Percentiles rank a stretch among this genome's conserved stretches.
phyloP scores from a whole-genome alignment of 768 basidiomycete genomes.

The Leccinum rimulosum region DNA sequence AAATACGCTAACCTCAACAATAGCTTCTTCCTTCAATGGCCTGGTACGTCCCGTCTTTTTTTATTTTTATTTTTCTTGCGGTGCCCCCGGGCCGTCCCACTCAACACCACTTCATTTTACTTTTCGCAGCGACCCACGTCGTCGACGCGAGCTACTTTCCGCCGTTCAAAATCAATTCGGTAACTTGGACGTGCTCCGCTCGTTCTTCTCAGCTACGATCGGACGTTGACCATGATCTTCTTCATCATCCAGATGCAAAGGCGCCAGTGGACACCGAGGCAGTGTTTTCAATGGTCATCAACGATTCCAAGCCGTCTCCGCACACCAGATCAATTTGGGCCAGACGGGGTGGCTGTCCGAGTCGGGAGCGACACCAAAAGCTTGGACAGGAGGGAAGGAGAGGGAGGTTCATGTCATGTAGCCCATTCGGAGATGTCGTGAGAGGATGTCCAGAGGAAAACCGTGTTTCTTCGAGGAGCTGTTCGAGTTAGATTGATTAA shows the following conservation, averaged over 20 bases:
- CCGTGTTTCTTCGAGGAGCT: slow-evolving; percentile 94
- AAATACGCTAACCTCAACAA: slow-evolving; percentile 96
- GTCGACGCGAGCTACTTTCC: slow-evolving; percentile 15
- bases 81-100: too few relatives aligned
- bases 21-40: slow-evolving; percentile 80
- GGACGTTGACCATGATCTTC: too few relatives aligned
- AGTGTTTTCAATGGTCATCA: neutral
- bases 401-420: slow-evolving; percentile 87
- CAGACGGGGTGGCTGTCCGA: slow-evolving; percentile 24
- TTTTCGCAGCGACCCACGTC: slow-evolving; percentile 22
- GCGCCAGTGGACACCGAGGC: slow-evolving; percentile 40
- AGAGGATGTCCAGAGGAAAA: slow-evolving; percentile 90
- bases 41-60: slow-evolving; percentile 55
- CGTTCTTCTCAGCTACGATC: slow-evolving; percentile 70
- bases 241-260: slow-evolving; percentile 56
- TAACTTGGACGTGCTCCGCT: slow-evolving; percentile 70
- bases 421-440: slow-evolving; percentile 84
- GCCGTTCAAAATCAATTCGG: slow-evolving; percentile 49
- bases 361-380: slow-evolving; percentile 43
- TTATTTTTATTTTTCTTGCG: too few relatives aligned
- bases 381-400: slow-evolving; percentile 83
- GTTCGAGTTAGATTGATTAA: slow-evolving; percentile 45
- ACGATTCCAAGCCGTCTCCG: neutral
- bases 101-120: neutral
- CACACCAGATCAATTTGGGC: slow-evolving; percentile 25